A percentile compares a stretch with the other conserved stretches of the same genome.
These are phyloP conservation scores for Cymbidium sinense DNA, from an alignment of 106 monocot species.

Conservation along the genomic window DNA sequence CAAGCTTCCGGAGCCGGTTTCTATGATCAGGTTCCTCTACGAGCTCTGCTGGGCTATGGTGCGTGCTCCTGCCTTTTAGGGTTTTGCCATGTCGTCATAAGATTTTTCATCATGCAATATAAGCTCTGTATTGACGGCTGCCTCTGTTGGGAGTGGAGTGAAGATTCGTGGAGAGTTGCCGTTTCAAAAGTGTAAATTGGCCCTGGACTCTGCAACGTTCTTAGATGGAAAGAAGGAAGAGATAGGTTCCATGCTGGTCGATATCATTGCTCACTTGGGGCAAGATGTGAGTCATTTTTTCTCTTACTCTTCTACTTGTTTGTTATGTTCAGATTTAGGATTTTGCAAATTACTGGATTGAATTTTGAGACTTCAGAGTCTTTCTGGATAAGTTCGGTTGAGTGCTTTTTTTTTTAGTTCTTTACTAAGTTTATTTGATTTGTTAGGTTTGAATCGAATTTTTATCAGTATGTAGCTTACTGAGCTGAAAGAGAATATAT, in stretches of 20 bases:
- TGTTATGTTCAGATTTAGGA: not conserved
- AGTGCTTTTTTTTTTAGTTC: not conserved
- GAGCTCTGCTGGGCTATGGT: conserved; percentile 91
- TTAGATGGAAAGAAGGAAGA: conserved; percentile 33
- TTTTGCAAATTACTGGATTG: not conserved
- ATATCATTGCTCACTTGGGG: conserved; percentile 74
- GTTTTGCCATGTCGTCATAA: conserved; percentile 1
- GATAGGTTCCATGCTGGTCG: conserved; percentile 59
- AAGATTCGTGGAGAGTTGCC: conserved; percentile 83
- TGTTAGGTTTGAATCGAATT: not conserved
- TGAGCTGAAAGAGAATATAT: too few species aligned
- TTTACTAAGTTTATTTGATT: not conserved
- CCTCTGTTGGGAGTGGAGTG: conserved; percentile 4
- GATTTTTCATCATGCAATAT: conserved; percentile 2
- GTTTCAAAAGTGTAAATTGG: conserved; percentile 57
- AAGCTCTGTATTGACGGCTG: not conserved
- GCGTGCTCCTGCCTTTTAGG: conserved; percentile 8
- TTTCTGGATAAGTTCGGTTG: not conserved
- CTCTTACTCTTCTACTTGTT: not conserved
- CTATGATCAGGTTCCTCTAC: conserved; percentile 64
- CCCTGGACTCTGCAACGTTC: conserved; percentile 69
- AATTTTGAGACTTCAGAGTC: not conserved
- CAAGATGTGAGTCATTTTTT: conserved; percentile 64
- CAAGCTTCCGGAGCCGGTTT: conserved; percentile 47
- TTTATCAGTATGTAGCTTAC: not conserved